Percentiles rank a stretch among this genome's conserved stretches.
Conservation (phyloP, 345 rosid species). For the Atalantia buxifolia region DNA sequence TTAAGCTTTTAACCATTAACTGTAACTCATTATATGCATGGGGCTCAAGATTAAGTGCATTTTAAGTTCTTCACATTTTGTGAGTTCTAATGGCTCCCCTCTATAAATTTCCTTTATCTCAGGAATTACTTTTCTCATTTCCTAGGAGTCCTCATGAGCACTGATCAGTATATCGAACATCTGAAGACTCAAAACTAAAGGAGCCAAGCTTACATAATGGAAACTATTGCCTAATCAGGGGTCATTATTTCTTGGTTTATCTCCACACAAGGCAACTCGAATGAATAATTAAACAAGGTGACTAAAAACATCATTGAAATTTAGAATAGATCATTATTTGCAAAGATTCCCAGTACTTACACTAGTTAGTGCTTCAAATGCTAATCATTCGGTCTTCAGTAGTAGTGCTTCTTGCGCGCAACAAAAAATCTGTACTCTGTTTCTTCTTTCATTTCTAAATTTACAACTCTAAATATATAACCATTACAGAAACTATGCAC, state of each 20-base stretch:
- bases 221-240: not conserved
- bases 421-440: not conserved
- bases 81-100: not conserved
- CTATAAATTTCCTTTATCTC: not conserved
- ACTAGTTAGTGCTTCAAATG: not conserved
- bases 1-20: not conserved
- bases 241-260: not conserved
- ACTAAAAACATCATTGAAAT: not conserved
- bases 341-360: not conserved
- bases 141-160: not conserved
- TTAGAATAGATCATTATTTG: not conserved
- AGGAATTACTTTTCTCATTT: not conserved
- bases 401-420: not conserved
- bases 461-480: not conserved
- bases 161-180: not conserved
- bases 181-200: not conserved
- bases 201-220: not conserved
- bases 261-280: not conserved
- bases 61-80: not conserved
- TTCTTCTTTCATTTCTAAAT: not conserved
- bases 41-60: not conserved
- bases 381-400: not conserved
- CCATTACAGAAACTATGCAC: not conserved
- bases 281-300: not conserved
- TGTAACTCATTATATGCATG: not conserved